Percentiles rank a stretch among this genome's conserved stretches.
phyloP scores from a whole-genome alignment of 768 basidiomycete species.

The Tricholoma hemisulphureum region DNA sequence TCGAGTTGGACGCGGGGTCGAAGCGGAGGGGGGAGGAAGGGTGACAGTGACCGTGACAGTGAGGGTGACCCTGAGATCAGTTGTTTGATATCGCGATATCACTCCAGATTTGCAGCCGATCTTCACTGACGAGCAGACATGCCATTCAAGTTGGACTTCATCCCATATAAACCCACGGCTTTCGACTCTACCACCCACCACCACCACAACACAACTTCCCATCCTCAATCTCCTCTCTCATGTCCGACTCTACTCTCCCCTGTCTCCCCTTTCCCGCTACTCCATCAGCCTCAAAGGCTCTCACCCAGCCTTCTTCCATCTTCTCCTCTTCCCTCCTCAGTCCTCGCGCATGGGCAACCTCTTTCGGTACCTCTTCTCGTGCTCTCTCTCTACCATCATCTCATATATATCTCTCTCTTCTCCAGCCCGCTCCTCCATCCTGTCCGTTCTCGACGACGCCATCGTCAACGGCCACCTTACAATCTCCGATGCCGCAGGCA shows the following conservation, averaged over 20 bases:
- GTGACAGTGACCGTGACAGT: too few relatives aligned
- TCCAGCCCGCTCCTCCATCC: constrained; percentile 59
- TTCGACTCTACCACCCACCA: constrained; percentile 27
- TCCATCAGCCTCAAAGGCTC: constrained; percentile 41
- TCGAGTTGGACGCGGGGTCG: too few relatives aligned
- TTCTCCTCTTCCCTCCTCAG: constrained; percentile 44
- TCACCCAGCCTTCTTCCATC: constrained; percentile 43
- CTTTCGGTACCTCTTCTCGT: too few relatives aligned
- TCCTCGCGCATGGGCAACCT: constrained; percentile 47
- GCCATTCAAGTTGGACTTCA: not conserved
- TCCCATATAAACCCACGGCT: constrained; percentile 34
- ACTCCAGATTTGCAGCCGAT: too few relatives aligned
- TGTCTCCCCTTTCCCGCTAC: constrained; percentile 39
- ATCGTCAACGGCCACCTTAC: constrained; percentile 60
- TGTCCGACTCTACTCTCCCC: constrained; percentile 38
- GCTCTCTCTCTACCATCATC: constrained; percentile 2
- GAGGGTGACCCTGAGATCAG: too few relatives aligned
- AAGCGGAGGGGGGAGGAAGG: too few relatives aligned
- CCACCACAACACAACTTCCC: constrained; percentile 20
- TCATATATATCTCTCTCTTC: constrained; percentile 9
- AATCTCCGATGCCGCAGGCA: constrained; percentile 59
- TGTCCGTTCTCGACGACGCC: constrained; percentile 56
- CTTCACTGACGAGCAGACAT: too few relatives aligned
- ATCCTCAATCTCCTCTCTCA: constrained; percentile 19
- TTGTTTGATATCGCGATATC: too few relatives aligned